Evolutionary conservation across 768 basidiomycete species (phyloP).

Genomic region (Myochromella boudieri): DNA sequence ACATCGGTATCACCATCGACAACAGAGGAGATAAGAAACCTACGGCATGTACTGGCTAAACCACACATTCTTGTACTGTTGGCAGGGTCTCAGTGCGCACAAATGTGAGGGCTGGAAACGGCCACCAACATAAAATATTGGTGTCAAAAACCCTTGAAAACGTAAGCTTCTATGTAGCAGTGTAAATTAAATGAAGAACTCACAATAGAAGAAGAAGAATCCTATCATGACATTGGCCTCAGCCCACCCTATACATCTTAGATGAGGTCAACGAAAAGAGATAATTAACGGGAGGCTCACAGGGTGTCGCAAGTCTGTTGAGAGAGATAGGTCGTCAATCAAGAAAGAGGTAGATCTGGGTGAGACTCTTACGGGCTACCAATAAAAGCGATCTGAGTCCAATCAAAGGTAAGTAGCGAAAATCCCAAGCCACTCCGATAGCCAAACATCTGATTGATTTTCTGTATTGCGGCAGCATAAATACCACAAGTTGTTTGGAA

Average conservation of each 20-base stretch:
- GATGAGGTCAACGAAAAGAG: conserved; percentile 13
- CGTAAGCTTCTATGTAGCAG: conserved; percentile 2
- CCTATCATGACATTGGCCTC: conserved; percentile 66
- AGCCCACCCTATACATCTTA: conserved; percentile 61
- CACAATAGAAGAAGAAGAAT: conserved; percentile 67
- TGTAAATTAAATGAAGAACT: conserved; percentile 15
- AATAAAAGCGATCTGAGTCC: conserved; percentile 64
- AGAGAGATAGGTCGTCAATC: conserved; percentile 10
- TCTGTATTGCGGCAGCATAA: conserved; percentile 27
- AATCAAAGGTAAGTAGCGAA: conserved; percentile 54
- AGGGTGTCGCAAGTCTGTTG: conserved; percentile 45
- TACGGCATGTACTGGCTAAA: conserved; percentile 58
- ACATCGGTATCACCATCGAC: conserved; percentile 10
- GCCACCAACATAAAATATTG: conserved; percentile 42
- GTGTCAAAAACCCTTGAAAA: conserved; percentile 45
- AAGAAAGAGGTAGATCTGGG: conserved; percentile 4
- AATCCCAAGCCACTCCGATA: conserved; percentile 55
- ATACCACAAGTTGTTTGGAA: neutral
- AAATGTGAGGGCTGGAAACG: too few relatives aligned
- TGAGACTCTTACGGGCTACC: conserved; percentile 60
- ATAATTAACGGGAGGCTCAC: conserved; percentile 25
- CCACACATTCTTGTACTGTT: conserved; percentile 55
- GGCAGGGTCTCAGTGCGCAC: conserved; percentile 18
- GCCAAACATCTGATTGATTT: conserved; percentile 60
- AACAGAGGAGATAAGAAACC: conserved; percentile 18